Evolutionary conservation across 116 monocot species (phyloP), one percentile per base, ranked within the genome.

Genomic region (Phalaenopsis hybrid): DNA sequence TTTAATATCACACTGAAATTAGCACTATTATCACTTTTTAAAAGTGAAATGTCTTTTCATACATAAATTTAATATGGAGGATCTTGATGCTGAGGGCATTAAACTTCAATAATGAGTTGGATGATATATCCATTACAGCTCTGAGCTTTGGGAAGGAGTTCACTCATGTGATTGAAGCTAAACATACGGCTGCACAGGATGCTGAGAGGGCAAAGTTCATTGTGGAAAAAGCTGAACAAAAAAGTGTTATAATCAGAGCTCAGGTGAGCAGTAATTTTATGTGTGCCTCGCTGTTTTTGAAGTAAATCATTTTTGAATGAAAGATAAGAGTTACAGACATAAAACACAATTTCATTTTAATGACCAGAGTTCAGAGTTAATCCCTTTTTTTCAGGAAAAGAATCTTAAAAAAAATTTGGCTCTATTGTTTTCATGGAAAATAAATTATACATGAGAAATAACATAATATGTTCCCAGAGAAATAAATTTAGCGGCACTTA

Each of bases 161-260:
- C 75, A 99, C 99, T 65, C 85, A 87, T 87, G 95, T 95, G 44
- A 95, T 99, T 84, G 95, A 99, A 88, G 94, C 99, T 72, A 99
- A 99, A 82, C 95, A 99, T 80, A 95, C 95, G 65, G 95, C 99
- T 77, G 95, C 99, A 70, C 99, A 99, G 81, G 99, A 99, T 9
- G 99, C 94, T 58, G 95, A 99, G 86, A 81, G 94, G 33, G 94
- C 94, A 1, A 94, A 94, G 79, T 89, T 28, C 28, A 79, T 91
- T 21, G 91, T 94, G 33, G 91, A 91, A 74, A 94, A 94, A 61
- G 91, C 91, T 21, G 94, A 94, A 72, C 94, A 91, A 50, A 90
- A 85, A 82, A 95, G 95, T 88, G 99, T 92, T 49, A 46, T 99
- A 25, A 95, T 95, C 46, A 89, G 93, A 85, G 99, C 99, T 69